phyloP scores from a whole-genome alignment of 2,329 filamentous ascomycete species.

The Fusarium illudens region DNA sequence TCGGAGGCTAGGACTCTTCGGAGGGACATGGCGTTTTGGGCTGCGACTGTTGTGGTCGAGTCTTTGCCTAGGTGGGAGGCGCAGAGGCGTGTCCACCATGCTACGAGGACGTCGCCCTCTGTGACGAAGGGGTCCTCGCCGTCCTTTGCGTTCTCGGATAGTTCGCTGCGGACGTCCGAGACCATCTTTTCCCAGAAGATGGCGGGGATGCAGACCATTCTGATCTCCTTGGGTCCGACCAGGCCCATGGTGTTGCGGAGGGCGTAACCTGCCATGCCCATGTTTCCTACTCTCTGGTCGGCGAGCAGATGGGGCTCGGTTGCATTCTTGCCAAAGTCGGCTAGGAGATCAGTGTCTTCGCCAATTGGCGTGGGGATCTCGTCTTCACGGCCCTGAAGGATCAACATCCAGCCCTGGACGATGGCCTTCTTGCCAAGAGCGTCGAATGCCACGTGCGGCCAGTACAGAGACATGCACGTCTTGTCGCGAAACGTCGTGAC shows the following conservation, averaged over 20 bases:
- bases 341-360: not conserved
- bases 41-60: not conserved
- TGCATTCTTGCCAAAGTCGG: slow-evolving; percentile 8
- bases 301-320: slow-evolving; percentile 2
- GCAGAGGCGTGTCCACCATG: not conserved
- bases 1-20: not conserved
- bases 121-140: not conserved
- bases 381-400: slow-evolving; percentile 1
- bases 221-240: not conserved
- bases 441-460: slow-evolving; percentile 53
- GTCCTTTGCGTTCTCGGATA: not conserved
- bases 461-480: slow-evolving; percentile 52
- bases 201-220: slow-evolving; percentile 13
- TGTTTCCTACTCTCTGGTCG: not conserved
- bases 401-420: slow-evolving; percentile 49
- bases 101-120: not conserved
- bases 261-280: not conserved
- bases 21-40: not conserved
- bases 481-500: slow-evolving; percentile 53
- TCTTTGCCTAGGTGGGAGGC: not conserved
- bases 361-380: slow-evolving; percentile 3
- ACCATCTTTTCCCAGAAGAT: slow-evolving; percentile 1
- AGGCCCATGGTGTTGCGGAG: not conserved
- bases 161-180: not conserved
- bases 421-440: slow-evolving; percentile 49